A percentile compares a stretch with the other conserved stretches of the same genome.
These are phyloP conservation scores for Tylopilus sp. DNA, from an alignment of 1,284 basidiomycete genomes.

Conservation along the genomic window DNA sequence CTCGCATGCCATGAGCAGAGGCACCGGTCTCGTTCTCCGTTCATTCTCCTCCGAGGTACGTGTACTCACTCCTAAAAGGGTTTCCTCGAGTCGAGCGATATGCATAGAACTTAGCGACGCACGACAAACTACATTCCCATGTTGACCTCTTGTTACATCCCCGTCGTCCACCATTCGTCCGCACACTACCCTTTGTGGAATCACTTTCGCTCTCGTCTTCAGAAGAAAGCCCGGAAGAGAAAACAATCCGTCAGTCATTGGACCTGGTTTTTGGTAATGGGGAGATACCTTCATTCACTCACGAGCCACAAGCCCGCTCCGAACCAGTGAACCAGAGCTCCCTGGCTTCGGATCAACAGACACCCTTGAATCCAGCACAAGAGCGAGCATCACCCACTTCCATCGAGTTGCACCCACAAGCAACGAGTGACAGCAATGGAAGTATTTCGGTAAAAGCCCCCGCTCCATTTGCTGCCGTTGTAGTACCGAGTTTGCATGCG, in stretches of 20 bases:
- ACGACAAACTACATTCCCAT: slow-evolving; percentile 35
- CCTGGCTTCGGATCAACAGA: slow-evolving; percentile 1
- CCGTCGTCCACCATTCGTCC: slow-evolving; percentile 68
- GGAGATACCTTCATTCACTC: not conserved
- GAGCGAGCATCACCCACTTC: not conserved
- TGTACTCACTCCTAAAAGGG: not conserved
- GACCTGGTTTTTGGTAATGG: slow-evolving; percentile 28
- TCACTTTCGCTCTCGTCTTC: slow-evolving; percentile 53
- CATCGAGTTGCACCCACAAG: slow-evolving; percentile 1
- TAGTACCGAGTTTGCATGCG: not conserved
- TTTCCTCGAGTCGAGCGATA: not conserved
- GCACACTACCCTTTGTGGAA: slow-evolving; percentile 63
- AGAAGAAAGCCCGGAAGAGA: slow-evolving; percentile 64
- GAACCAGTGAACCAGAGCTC: slow-evolving; percentile 4
- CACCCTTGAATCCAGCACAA: not conserved
- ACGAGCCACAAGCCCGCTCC: not conserved
- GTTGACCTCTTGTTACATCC: slow-evolving; percentile 71
- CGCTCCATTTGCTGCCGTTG: not conserved
- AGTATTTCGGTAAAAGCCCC: not conserved
- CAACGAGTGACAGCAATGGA: not conserved
- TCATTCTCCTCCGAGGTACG: slow-evolving; percentile 34
- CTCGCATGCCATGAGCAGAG: slow-evolving; percentile 55
- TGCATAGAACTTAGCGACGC: slow-evolving; percentile 16
- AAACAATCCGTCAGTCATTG: slow-evolving; percentile 41
- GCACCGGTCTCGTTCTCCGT: slow-evolving; percentile 50